phyloP scores from a whole-genome alignment of 1,284 basidiomycete genomes.

The Boletus hoseneyae region DNA sequence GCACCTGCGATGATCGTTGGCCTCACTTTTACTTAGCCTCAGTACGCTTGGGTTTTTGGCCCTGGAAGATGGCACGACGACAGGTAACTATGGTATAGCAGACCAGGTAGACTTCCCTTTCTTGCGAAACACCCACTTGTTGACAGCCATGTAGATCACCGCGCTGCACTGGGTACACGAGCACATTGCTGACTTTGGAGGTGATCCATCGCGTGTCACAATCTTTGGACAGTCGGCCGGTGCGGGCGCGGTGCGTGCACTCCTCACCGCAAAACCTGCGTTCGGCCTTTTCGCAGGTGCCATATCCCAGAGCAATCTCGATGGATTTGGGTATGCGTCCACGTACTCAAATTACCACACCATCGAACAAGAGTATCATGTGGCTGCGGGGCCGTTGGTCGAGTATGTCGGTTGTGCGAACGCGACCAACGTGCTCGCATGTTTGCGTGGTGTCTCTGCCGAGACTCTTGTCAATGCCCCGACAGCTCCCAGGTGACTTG shows the following conservation, averaged over 20 bases:
- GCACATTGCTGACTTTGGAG: constrained; percentile 27
- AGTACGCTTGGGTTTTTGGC: constrained; percentile 17
- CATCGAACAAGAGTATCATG: constrained; percentile 31
- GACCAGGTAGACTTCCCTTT: constrained; percentile 7
- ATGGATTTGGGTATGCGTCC: constrained; percentile 42
- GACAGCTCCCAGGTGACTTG: constrained; percentile 32
- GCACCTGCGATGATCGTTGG: background rate
- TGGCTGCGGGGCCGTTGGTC: constrained; percentile 35
- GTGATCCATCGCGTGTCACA: constrained; percentile 34
- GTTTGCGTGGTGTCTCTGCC: constrained; percentile 33
- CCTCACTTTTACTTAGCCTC: constrained; percentile 2
- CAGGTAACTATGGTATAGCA: constrained; percentile 16
- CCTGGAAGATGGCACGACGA: constrained; percentile 7
- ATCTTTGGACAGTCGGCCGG: constrained; percentile 40
- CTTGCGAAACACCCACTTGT: background rate
- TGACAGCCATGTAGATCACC: constrained; percentile 11
- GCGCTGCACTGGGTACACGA: constrained; percentile 26
- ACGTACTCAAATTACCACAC: constrained; percentile 40
- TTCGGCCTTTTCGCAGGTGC: constrained; percentile 46
- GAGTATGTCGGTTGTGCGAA: constrained; percentile 34
- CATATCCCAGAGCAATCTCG: constrained; percentile 47
- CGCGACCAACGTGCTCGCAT: constrained; percentile 28
- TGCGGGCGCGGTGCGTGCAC: constrained; percentile 39
- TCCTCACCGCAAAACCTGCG: constrained; percentile 41
- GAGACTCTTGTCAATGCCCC: constrained; percentile 33